phyloP scores from a whole-genome alignment of 306 rosid species.

The Luffa aegyptiaca region DNA sequence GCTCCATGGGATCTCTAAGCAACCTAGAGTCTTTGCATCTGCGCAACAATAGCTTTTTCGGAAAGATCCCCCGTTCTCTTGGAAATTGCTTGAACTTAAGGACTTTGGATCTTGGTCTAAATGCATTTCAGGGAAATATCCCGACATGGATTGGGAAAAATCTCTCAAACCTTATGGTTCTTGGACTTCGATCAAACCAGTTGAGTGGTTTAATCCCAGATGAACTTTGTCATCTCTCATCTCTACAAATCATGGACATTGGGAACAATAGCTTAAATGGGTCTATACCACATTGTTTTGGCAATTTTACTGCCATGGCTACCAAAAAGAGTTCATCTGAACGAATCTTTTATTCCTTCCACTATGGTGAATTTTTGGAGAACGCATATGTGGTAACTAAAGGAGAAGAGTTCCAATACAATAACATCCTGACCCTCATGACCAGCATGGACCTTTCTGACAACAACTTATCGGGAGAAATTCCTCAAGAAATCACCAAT shows the following conservation, averaged over 20 bases:
- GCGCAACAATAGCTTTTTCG: conserved; percentile 13
- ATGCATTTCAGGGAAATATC: conserved; percentile 11
- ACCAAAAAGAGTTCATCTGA: conserved; percentile 5
- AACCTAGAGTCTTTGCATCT: conserved; percentile 9
- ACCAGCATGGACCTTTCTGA: not conserved
- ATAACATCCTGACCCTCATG: not conserved
- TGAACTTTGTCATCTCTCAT: conserved; percentile 8
- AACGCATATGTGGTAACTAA: not conserved
- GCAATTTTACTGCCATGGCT: conserved; percentile 9
- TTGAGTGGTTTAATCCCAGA: not conserved
- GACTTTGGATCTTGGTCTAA: not conserved
- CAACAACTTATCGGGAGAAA: not conserved
- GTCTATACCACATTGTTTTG: conserved; percentile 10
- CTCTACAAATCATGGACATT: conserved; percentile 14
- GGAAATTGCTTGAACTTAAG: not conserved
- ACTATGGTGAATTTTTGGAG: not conserved
- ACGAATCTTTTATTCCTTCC: not conserved
- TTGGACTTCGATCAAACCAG: conserved; percentile 11
- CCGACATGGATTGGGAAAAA: conserved; percentile 8
- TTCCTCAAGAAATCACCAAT: conserved; percentile 3
- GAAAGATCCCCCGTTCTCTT: conserved; percentile 10
- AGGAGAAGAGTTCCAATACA: not conserved
- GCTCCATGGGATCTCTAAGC: conserved; percentile 12
- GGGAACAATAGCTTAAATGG: conserved; percentile 5
- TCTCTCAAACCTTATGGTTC: not conserved